Percentiles rank a stretch among this genome's conserved stretches.
Evolutionary conservation across 2,329 filamentous ascomycete species (phyloP).

Genomic region (Tympanopsis confertula): DNA sequence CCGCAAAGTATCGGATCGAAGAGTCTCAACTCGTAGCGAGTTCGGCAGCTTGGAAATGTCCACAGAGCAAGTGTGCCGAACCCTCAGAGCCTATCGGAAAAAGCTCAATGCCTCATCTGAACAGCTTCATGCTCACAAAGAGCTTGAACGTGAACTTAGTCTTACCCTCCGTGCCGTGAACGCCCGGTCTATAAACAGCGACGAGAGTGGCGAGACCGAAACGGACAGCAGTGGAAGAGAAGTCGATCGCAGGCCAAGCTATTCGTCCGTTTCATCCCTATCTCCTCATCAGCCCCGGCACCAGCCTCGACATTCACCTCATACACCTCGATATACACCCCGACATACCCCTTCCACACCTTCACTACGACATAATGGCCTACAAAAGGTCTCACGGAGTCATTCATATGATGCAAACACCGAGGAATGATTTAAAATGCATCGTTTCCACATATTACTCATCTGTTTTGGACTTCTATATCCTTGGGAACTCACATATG

Average conservation of each 20-base stretch:
- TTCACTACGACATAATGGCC: too few relatives aligned
- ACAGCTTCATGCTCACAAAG: constrained; percentile 32
- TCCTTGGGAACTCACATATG: too few relatives aligned
- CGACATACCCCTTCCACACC: too few relatives aligned
- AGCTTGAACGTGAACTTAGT: constrained; percentile 44
- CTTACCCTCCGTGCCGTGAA: constrained; percentile 25
- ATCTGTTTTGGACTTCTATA: too few relatives aligned
- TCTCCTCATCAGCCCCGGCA: too few relatives aligned
- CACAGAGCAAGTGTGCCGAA: constrained; percentile 45
- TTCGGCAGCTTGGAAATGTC: constrained; percentile 34
- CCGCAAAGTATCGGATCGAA: constrained; percentile 27
- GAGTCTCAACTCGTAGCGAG: constrained; percentile 19
- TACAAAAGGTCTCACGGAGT: too few relatives aligned
- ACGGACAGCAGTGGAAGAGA: constrained; percentile 24
- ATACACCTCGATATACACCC: too few relatives aligned
- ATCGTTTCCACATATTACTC: too few relatives aligned
- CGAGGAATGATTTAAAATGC: too few relatives aligned
- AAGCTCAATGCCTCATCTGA: constrained; percentile 37
- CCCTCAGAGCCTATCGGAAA: constrained; percentile 44
- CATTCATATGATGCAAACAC: too few relatives aligned
- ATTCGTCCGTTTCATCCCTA: too few relatives aligned
- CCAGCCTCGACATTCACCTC: too few relatives aligned
- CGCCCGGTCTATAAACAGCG: constrained; percentile 14
- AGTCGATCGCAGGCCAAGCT: constrained; percentile 12
- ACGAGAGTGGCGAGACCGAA: constrained; percentile 18